phyloP scores from a whole-genome alignment of 176 grass and related monocot genomes.

The Poa pratensis region DNA sequence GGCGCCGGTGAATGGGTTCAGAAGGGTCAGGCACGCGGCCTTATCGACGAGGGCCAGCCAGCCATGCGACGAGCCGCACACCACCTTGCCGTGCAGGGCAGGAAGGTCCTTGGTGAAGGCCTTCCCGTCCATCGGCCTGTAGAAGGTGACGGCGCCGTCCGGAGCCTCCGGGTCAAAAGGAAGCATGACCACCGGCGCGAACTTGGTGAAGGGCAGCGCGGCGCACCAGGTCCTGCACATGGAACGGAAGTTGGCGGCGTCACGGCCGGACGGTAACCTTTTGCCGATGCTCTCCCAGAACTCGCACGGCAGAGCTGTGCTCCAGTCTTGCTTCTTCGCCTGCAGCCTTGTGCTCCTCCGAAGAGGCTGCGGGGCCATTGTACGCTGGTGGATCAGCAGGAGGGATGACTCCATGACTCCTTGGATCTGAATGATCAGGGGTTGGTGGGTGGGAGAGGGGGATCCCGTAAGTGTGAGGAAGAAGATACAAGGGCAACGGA shows the following conservation, averaged over 20 bases:
- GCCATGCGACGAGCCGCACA: constrained; percentile 19
- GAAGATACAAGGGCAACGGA: too few species aligned
- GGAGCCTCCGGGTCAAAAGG: not conserved
- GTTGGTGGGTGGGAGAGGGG: not conserved
- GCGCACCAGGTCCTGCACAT: not conserved
- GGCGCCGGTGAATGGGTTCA: constrained; percentile 36
- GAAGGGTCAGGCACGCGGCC: constrained; percentile 25
- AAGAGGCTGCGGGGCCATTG: not conserved
- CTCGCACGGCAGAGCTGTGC: not conserved
- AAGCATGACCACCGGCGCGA: constrained; percentile 6
- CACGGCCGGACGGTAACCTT: not conserved
- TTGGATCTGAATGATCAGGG: not conserved
- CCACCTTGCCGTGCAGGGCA: not conserved
- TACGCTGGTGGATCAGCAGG: not conserved
- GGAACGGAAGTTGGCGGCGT: not conserved
- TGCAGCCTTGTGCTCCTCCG: not conserved
- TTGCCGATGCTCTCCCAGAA: not conserved
- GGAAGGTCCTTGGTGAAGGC: not conserved
- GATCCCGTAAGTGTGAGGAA: too few species aligned
- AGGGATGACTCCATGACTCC: not conserved
- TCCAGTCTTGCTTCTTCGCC: not conserved
- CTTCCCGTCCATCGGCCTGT: not conserved
- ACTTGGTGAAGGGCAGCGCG: constrained; percentile 6
- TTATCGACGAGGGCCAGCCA: constrained; percentile 41
- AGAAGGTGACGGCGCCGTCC: not conserved